These are phyloP conservation scores for Candida maesae DNA, from an alignment of 805 yeast species.

Conservation along the genomic window DNA sequence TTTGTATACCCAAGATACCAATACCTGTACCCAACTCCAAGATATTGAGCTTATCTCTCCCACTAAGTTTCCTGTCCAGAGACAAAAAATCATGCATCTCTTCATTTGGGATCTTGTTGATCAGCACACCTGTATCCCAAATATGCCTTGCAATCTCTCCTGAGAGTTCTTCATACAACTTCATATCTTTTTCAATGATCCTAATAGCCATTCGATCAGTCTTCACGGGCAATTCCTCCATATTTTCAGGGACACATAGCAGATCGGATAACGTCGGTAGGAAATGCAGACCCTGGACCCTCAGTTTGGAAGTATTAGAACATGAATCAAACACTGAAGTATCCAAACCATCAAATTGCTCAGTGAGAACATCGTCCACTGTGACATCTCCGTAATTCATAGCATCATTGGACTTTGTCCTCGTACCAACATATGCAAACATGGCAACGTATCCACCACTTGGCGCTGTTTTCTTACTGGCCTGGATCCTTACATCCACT, in stretches of 20 bases:
- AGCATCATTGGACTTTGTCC: conserved; percentile 7
- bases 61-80: neutral
- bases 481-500: conserved; percentile 5
- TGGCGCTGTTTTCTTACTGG: conserved; percentile 1
- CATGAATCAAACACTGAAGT: conserved; percentile 6
- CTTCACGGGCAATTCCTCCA: conserved; percentile 14
- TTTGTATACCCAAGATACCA: conserved; percentile 35
- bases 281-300: conserved; percentile 5
- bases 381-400: conserved; percentile 10
- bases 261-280: conserved; percentile 18
- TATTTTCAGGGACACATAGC: conserved; percentile 13
- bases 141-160: conserved; percentile 39
- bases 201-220: conserved; percentile 21
- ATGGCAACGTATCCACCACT: conserved; percentile 14
- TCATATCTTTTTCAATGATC: conserved; percentile 2
- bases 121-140: conserved; percentile 38
- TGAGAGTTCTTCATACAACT: conserved; percentile 35
- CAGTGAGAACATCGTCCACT: conserved; percentile 12
- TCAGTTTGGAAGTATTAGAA: too few relatives aligned
- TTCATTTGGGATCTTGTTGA: conserved; percentile 11
- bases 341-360: conserved; percentile 12
- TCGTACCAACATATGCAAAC: conserved; percentile 8
- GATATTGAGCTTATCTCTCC: conserved; percentile 15
- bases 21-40: conserved; percentile 43
- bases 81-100: conserved; percentile 13